phyloP scores from a whole-genome alignment of 1,139 yeast species.

The Diutina rugosa region DNA sequence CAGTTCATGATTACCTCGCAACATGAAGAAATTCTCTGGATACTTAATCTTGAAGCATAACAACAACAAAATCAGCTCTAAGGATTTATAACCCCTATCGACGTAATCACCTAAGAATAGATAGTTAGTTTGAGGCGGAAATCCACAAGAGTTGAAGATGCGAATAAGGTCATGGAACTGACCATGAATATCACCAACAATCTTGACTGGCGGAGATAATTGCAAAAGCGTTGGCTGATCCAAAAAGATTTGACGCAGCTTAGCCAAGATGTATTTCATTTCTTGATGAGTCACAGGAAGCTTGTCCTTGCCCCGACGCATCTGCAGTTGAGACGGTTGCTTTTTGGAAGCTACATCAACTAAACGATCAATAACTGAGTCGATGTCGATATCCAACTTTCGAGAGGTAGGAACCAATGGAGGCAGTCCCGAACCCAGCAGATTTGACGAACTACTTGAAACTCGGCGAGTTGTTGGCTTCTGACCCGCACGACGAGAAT shows the following conservation, averaged over 20 bases:
- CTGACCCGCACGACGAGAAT: background rate
- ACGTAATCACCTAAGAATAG: conserved; percentile 3
- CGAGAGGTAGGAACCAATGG: conserved; percentile 12
- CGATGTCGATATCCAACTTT: conserved; percentile 30
- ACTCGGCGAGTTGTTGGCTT: background rate
- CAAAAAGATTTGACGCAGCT: conserved; percentile 57
- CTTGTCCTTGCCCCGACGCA: conserved; percentile 24
- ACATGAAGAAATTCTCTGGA: conserved; percentile 3
- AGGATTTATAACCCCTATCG: conserved; percentile 1
- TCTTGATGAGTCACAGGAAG: conserved; percentile 39
- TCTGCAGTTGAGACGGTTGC: conserved; percentile 6
- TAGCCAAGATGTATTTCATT: conserved; percentile 50
- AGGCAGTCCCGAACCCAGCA: conserved; percentile 12
- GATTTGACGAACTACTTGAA: background rate
- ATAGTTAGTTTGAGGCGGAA: conserved; percentile 2
- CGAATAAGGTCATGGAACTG: conserved; percentile 2
- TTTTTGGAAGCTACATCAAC: conserved; percentile 30
- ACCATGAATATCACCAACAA: conserved; percentile 24
- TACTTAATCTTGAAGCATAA: conserved; percentile 3
- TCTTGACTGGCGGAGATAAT: conserved; percentile 72
- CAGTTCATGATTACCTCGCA: conserved; percentile 3
- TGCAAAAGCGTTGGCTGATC: conserved; percentile 68
- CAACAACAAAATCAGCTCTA: conserved; percentile 2
- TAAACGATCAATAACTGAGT: conserved; percentile 40
- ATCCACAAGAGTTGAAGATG: conserved; percentile 3